Conservation (phyloP, 345 rosid genomes). For the Salix viminalis region DNA sequence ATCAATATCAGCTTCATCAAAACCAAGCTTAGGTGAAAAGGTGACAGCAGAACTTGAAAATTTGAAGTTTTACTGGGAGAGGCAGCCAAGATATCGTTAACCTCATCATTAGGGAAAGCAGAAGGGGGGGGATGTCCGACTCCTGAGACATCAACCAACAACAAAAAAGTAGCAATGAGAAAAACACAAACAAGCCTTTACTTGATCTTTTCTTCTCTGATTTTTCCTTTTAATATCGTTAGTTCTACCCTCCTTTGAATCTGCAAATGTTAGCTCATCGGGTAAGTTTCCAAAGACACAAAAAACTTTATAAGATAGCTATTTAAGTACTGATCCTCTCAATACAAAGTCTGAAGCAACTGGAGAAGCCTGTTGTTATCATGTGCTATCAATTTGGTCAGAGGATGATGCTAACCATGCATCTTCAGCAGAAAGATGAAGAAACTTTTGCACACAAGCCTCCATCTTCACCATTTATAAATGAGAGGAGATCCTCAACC, state of each 20-base stretch:
- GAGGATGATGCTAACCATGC: not conserved
- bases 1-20: slow-evolving; percentile 63
- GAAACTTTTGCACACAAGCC: slow-evolving; percentile 36
- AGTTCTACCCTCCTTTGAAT: slow-evolving; percentile 52
- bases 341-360: not conserved
- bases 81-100: slow-evolving; percentile 31
- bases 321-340: not conserved
- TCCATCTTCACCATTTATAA: slow-evolving; percentile 67
- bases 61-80: slow-evolving; percentile 38
- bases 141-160: slow-evolving; percentile 39
- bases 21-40: slow-evolving; percentile 39
- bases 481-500: slow-evolving; percentile 79
- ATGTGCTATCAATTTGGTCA: not conserved
- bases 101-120: slow-evolving; percentile 31
- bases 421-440: not conserved
- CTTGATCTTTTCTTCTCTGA: slow-evolving; percentile 56
- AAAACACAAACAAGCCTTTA: slow-evolving; percentile 19
- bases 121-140: slow-evolving; percentile 29
- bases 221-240: slow-evolving; percentile 67
- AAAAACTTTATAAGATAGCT: not conserved
- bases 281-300: slow-evolving; percentile 1
- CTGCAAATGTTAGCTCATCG: slow-evolving; percentile 40
- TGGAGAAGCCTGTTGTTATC: slow-evolving; percentile 1
- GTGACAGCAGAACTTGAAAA: slow-evolving; percentile 34
- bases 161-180: slow-evolving; percentile 1